Percentiles rank a stretch among this genome's conserved stretches.
phyloP scores from a whole-genome alignment of 192 early-diverging fungal genomes.

The Mortierella claussenii region DNA sequence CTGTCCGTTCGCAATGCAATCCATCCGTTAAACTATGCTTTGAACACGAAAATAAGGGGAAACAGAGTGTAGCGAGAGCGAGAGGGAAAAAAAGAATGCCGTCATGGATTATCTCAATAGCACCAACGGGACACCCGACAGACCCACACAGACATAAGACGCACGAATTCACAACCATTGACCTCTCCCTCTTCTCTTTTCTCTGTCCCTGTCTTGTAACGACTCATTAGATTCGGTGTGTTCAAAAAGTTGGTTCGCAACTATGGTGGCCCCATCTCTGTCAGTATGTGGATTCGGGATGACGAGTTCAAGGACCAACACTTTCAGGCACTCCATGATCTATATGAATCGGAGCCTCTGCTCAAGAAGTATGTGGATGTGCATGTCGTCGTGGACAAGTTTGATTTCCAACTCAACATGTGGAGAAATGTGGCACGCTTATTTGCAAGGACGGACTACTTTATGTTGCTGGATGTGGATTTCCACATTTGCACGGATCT shows the following conservation, averaged over 20 bases:
- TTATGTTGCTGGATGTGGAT: constrained; percentile 72
- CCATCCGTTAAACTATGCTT: no score
- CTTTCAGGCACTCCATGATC: constrained; percentile 58
- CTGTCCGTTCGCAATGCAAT: no score
- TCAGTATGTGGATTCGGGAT: constrained; percentile 67
- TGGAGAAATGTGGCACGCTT: constrained; percentile 73
- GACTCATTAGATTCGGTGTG: constrained; percentile 53
- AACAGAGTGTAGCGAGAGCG: no score
- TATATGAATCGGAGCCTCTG: constrained; percentile 62
- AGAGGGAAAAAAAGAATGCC: no score
- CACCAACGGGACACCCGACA: no score
- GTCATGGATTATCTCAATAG: no score
- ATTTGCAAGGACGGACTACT: constrained; percentile 67
- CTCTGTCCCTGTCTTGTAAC: no score
- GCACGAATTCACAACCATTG: no score
- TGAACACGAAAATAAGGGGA: no score
- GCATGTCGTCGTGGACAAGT: constrained; percentile 69
- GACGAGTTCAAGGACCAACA: constrained; percentile 59
- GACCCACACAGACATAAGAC: no score
- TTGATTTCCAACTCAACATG: constrained; percentile 73
- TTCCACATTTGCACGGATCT: constrained; percentile 70
- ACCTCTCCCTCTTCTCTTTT: no score
- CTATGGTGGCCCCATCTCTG: constrained; percentile 63
- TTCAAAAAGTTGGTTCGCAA: constrained; percentile 52
- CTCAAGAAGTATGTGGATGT: constrained; percentile 64